Evolutionary conservation across 495 filamentous ascomycete species (phyloP).

Genomic region (Monascus purpureus): DNA sequence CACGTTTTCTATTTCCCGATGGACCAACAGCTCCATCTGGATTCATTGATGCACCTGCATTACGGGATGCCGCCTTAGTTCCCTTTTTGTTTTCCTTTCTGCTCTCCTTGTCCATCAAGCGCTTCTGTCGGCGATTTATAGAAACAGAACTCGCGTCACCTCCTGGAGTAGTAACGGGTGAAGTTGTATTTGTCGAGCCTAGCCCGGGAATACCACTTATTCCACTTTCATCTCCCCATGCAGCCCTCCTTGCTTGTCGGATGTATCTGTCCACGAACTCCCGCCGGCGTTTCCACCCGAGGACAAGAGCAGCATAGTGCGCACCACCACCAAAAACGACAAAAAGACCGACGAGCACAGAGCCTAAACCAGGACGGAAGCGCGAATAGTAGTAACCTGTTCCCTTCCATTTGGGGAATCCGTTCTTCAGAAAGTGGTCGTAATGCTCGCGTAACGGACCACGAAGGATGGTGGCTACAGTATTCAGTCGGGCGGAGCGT

Average conservation of each 20-base stretch:
- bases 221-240: slow-evolving; percentile 70
- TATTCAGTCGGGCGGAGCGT: slow-evolving; percentile 66
- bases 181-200: slow-evolving; percentile 28
- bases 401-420: slow-evolving; percentile 91
- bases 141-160: slow-evolving; percentile 33
- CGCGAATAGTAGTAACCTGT: slow-evolving; percentile 96
- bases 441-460: slow-evolving; percentile 73
- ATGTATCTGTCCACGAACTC: slow-evolving; percentile 88
- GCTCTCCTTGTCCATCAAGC: slow-evolving; percentile 70
- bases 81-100: slow-evolving; percentile 48
- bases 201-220: slow-evolving; percentile 56
- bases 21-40: slow-evolving; percentile 34
- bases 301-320: slow-evolving; percentile 71
- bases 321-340: slow-evolving; percentile 67
- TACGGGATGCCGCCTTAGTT: slow-evolving; percentile 17
- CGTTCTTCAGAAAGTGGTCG: slow-evolving; percentile 86
- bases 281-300: slow-evolving; percentile 76
- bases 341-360: slow-evolving; percentile 73
- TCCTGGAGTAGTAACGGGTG: slow-evolving; percentile 21
- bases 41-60: slow-evolving; percentile 34
- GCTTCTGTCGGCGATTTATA: slow-evolving; percentile 77
- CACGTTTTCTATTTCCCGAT: slow-evolving; percentile 60
- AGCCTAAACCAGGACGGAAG: slow-evolving; percentile 78
- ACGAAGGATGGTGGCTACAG: slow-evolving; percentile 73
- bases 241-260: slow-evolving; percentile 70